Conservation (phyloP, 2,329 filamentous ascomycete genomes). For the Aspergillus sp. region DNA sequence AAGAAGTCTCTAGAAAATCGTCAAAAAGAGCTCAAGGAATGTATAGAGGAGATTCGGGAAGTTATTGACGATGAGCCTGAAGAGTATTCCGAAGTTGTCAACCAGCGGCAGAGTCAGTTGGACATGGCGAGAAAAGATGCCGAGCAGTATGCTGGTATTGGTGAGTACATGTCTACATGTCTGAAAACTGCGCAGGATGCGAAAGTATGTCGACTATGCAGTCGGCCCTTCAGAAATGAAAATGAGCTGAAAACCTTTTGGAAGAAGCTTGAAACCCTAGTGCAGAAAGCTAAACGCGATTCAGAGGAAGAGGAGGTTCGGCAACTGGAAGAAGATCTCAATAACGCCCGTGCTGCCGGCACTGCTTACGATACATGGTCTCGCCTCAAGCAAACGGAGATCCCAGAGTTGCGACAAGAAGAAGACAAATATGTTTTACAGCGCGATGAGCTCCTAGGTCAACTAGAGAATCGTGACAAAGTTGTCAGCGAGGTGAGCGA, state of each 20-base stretch:
- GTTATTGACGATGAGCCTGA: conserved; percentile 54
- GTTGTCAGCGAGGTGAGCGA: conserved; percentile 62
- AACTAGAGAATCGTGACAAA: conserved; percentile 68
- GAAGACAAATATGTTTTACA: conserved; percentile 62
- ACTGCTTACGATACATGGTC: conserved; percentile 73
- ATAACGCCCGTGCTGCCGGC: conserved; percentile 62
- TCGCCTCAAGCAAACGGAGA: conserved; percentile 65
- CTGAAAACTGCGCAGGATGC: conserved; percentile 64
- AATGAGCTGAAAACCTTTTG: conserved; percentile 63
- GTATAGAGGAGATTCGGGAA: conserved; percentile 62
- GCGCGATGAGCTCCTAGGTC: conserved; percentile 58
- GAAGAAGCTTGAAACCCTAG: conserved; percentile 62
- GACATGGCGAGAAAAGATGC: conserved; percentile 62
- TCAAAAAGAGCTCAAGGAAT: conserved; percentile 60
- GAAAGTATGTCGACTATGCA: conserved; percentile 75
- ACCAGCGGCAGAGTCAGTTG: conserved; percentile 52
- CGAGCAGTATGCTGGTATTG: conserved; percentile 65
- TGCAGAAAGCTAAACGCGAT: conserved; percentile 53
- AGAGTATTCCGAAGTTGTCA: conserved; percentile 54
- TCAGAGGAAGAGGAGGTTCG: conserved; percentile 63
- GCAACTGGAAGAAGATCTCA: conserved; percentile 62
- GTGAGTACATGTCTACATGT: conserved; percentile 70
- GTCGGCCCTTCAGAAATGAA: conserved; percentile 63
- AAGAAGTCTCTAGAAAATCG: conserved; percentile 66
- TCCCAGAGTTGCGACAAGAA: conserved; percentile 68